These are phyloP conservation scores for Canavalia ensiformis DNA, from an alignment of 306 rosid species.

Conservation along the genomic window DNA sequence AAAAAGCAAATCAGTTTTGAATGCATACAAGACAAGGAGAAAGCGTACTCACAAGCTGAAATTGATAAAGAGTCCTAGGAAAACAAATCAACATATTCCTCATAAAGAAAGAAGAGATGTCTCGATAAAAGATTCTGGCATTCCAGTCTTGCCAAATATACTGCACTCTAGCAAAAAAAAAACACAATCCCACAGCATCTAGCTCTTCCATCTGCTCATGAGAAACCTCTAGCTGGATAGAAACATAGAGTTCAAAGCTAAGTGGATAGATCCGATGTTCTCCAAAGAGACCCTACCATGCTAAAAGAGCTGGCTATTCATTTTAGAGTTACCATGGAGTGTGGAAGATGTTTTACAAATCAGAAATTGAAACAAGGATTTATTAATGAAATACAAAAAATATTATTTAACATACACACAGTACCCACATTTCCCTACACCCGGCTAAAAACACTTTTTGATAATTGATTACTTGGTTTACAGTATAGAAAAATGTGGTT, in stretches of 20 bases:
- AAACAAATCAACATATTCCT: constrained; percentile 34
- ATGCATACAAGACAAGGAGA: constrained; percentile 22
- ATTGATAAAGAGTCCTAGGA: constrained; percentile 20
- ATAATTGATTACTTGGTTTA: too few species aligned
- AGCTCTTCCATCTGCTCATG: not conserved
- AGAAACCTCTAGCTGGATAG: not conserved
- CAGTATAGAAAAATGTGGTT: too few species aligned
- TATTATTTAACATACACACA: too few species aligned
- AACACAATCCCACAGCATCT: constrained; percentile 20
- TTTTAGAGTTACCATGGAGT: not conserved
- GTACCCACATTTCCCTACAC: too few species aligned
- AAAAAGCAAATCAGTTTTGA: constrained; percentile 7
- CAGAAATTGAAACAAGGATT: constrained; percentile 30
- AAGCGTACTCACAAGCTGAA: constrained; percentile 7
- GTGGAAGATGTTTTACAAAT: not conserved
- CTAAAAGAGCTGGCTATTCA: not conserved
- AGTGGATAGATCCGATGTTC: not conserved
- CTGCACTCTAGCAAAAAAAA: constrained; percentile 10
- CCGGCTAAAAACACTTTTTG: too few species aligned
- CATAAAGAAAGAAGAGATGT: constrained; percentile 7
- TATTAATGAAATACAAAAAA: not conserved
- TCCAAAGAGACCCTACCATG: constrained; percentile 7
- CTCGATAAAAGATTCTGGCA: constrained; percentile 22
- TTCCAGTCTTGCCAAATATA: constrained; percentile 18
- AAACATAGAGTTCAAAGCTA: constrained; percentile 12